Conservation (phyloP, 1,284 basidiomycete species). For the Leccinum subrobustum region DNA sequence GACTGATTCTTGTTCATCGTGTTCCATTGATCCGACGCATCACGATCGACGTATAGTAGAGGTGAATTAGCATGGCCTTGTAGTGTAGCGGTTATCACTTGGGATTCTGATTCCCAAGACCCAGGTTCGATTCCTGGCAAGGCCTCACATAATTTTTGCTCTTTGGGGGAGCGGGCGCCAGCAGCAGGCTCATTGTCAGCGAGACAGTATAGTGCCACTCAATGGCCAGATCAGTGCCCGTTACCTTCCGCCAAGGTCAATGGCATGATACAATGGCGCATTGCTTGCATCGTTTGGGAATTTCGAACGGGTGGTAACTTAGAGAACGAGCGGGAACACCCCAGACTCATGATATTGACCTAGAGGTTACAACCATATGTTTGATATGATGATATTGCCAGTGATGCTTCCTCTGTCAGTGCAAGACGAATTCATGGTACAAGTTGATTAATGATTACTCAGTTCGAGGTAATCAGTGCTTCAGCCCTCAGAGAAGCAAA, state of each 20-base stretch:
- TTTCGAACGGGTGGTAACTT: too few relatives aligned
- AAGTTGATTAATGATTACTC: neutral
- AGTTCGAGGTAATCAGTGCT: neutral
- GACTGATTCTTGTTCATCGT: too few relatives aligned
- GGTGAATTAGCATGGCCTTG: neutral
- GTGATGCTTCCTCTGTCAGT: neutral
- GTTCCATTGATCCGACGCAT: neutral
- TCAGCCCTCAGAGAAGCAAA: neutral
- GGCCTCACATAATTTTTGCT: slow-evolving; percentile 11
- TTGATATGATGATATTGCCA: too few relatives aligned
- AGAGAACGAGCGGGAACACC: too few relatives aligned
- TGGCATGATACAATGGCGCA: too few relatives aligned
- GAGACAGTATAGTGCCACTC: neutral
- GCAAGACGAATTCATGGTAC: neutral
- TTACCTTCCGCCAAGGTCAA: too few relatives aligned
- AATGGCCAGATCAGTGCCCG: neutral
- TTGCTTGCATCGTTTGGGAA: too few relatives aligned
- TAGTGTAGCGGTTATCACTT: slow-evolving; percentile 52
- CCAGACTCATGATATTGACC: too few relatives aligned
- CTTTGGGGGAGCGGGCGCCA: too few relatives aligned
- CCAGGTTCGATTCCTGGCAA: slow-evolving; percentile 31
- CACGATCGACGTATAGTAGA: neutral
- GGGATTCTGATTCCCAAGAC: slow-evolving; percentile 47
- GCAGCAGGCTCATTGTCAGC: neutral
- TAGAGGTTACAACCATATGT: too few relatives aligned